phyloP scores from a whole-genome alignment of 208 protist species.

The Leishmania gerbilli region DNA sequence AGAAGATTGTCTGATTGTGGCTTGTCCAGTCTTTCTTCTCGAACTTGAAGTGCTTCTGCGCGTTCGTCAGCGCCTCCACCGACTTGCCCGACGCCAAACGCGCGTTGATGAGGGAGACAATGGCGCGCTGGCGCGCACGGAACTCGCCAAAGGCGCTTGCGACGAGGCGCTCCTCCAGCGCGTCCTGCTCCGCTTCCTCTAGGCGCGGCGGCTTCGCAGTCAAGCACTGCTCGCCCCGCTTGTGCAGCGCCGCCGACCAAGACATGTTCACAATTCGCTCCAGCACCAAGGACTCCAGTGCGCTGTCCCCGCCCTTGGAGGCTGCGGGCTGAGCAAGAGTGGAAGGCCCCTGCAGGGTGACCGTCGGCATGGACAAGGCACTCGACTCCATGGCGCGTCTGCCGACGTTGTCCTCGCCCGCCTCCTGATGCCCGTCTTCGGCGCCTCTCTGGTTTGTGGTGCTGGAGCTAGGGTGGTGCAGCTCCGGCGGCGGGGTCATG shows the following conservation, averaged over 20 bases:
- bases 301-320: conserved; percentile 1
- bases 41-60: conserved; percentile 71
- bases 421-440: not conserved
- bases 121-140: conserved; percentile 62
- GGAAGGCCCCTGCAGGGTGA: not conserved
- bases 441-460: not conserved
- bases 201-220: conserved; percentile 45
- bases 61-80: conserved; percentile 55
- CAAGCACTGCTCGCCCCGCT: conserved; percentile 75
- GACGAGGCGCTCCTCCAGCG: conserved; percentile 56
- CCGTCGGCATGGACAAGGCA: conserved; percentile 6
- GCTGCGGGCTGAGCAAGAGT: not conserved
- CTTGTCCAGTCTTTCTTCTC: conserved; percentile 72
- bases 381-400: conserved; percentile 10
- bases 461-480: not conserved
- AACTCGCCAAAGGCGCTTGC: conserved; percentile 50
- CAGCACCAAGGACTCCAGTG: conserved; percentile 34
- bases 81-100: conserved; percentile 60
- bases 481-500: conserved; percentile 17
- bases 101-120: conserved; percentile 64
- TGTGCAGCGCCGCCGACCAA: conserved; percentile 75
- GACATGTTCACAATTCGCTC: conserved; percentile 65
- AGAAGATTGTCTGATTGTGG: conserved; percentile 53
- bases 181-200: conserved; percentile 47
- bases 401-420: conserved; percentile 8